Conservation (phyloP, 2,329 filamentous ascomycete genomes). For the Penicillium olsonii region DNA sequence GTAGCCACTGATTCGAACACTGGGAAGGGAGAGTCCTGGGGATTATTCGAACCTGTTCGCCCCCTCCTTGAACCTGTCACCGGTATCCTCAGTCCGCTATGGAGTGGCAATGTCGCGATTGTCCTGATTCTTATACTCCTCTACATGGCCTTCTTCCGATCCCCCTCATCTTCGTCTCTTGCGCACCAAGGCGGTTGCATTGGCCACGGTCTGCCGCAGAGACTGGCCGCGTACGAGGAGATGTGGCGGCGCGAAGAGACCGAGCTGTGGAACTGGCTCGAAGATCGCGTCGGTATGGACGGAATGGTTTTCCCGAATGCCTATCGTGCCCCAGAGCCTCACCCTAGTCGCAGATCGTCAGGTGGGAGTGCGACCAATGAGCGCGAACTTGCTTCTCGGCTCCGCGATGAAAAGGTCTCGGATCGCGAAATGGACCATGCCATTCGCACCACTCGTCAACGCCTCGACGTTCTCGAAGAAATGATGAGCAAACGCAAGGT, state of each 20-base stretch:
- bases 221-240: conserved; percentile 84
- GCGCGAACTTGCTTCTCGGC: conserved; percentile 56
- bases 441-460: conserved; percentile 83
- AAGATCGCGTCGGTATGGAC: conserved; percentile 78
- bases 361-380: conserved; percentile 36
- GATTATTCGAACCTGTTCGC: conserved; percentile 76
- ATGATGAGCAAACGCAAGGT: conserved; percentile 64
- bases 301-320: conserved; percentile 43
- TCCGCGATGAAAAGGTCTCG: conserved; percentile 68
- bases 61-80: conserved; percentile 68
- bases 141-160: conserved; percentile 71
- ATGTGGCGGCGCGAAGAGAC: conserved; percentile 88
- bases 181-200: conserved; percentile 41
- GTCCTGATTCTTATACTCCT: conserved; percentile 72
- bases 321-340: conserved; percentile 35
- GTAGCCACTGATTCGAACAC: conserved; percentile 41
- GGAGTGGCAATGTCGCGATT: conserved; percentile 77
- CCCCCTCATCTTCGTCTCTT: conserved; percentile 36
- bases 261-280: conserved; percentile 90
- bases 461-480: conserved; percentile 72
- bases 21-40: conserved; percentile 63
- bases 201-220: conserved; percentile 57
- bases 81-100: conserved; percentile 68
- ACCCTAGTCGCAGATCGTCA: conserved; percentile 45
- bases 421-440: conserved; percentile 76